A percentile compares a stretch with the other conserved stretches of the same genome.
phyloP scores from a whole-genome alignment of 139 green algal genomes.

The Nannochloris sp. region DNA sequence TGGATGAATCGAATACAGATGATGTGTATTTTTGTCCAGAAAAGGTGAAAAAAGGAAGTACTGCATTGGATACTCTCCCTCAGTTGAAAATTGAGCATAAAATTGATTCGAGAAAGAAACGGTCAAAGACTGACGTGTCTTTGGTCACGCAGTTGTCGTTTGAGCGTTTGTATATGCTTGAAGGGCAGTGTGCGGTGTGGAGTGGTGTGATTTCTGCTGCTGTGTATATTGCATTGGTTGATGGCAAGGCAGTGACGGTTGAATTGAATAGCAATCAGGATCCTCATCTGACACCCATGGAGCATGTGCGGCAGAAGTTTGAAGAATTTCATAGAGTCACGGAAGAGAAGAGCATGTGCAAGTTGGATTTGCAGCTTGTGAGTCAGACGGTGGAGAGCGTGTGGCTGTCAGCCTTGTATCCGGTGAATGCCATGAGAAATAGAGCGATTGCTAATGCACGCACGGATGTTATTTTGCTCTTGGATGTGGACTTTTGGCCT shows the following conservation, averaged over 20 bases:
- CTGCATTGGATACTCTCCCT: conserved; percentile 17
- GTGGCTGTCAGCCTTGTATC: conserved; percentile 35
- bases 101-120: conserved; percentile 12
- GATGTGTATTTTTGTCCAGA: conserved; percentile 13
- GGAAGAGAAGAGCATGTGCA: conserved; percentile 31
- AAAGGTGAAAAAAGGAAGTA: conserved; percentile 6
- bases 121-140: conserved; percentile 23
- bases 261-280: conserved; percentile 37
- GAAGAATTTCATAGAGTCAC: conserved; percentile 32
- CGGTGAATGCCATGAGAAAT: conserved; percentile 38
- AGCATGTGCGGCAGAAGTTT: conserved; percentile 15
- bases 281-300: conserved; percentile 25
- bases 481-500: conserved; percentile 40
- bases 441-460: conserved; percentile 26
- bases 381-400: conserved; percentile 29
- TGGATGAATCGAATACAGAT: conserved; percentile 17
- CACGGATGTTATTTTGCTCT: conserved; percentile 33
- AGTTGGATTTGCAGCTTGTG: conserved; percentile 36
- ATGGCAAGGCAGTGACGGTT: conserved; percentile 26
- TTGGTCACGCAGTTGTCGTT: conserved; percentile 39
- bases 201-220: conserved; percentile 39
- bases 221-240: conserved; percentile 37
- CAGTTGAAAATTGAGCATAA: conserved; percentile 26
- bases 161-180: conserved; percentile 39
- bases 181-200: conserved; percentile 44